Base-by-base conservation (phyloP, 1,139 yeast genomes). In the Geotrichum siamense region DNA sequence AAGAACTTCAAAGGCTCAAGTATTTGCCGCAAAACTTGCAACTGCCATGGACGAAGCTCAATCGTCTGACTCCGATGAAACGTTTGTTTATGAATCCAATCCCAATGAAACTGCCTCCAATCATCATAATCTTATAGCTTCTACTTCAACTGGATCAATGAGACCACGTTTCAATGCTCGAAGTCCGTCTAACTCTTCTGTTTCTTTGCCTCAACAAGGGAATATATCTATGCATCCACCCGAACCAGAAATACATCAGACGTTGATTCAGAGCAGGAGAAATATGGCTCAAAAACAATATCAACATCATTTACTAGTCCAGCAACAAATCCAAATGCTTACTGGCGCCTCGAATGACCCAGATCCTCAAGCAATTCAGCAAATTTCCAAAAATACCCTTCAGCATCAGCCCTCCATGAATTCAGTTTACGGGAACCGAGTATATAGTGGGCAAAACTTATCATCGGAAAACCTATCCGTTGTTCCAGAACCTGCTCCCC, bases 1-100 rank as follows among this genome's bases (percentile, higher is more conserved):
- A 16, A 41, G 47, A 3, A 22, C 44, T 12, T 38, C 46, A 17
- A 76, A 87, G 58, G 91, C 96, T 0, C 97, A 89, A 57, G 79
- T 85, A 48, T 89, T 89, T 64, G 97, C 97, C 10, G 96, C 97
- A 0, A 82, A 82, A 55, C 69, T 89, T 51, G 96, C 96, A 5
- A 81, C 87, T 51, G 97, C 97, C 0, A 94, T 89, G 6, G 95
- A 85, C 54, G 96, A 86, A 55, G 86, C 77, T 21, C 87, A 83
- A 48, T 76, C 82, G 38, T 80, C 89, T 33, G 96, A 86, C 60
- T 79, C 89, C 34, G 95, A 87, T 55, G 97, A 91, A 61, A 85
- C 95, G 1, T 89, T 89, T 70, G 96, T 89, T 10, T 89, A 89
- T 60, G 96, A 87, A 55, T 75, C 76, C 5, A 64, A 69, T 38